Evolutionary conservation across 2,329 filamentous ascomycete genomes (phyloP), one percentile per base, ranked within the genome.

Genomic region (Colletotrichum zoysiae): DNA sequence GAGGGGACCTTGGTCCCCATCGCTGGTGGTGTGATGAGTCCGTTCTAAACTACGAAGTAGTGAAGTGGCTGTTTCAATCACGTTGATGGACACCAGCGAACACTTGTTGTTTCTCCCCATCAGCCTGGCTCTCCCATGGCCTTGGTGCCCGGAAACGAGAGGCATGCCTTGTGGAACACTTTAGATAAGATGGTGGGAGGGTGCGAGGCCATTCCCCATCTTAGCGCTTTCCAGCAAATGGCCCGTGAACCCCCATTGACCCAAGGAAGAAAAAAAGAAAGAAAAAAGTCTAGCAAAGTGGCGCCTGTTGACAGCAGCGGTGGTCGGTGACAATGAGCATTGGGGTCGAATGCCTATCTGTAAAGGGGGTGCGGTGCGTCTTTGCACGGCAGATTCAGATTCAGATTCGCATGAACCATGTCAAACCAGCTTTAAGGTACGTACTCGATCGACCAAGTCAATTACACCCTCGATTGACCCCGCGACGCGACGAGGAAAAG

Each of bases 251-350:
- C 7, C 60, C 46, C 35, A 26, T 58, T 42, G 40, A 57, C 53
- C 35, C 38, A 51, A 42, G 59, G 67, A 60, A 14, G 33, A 50
- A 42, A 46, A 42, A 46, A n/a, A 20, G 12, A 46, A 67, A 61
- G n/a, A n/a, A 44, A 44, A 30, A 30, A 30, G 30, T 30, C 40
- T 23, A 35, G 67, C 44, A 42, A 51, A 51, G 67, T 67, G 67
- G 56, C 67, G 63, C 20, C 40, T 58, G 51, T 20, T 71, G 68
- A 65, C 69, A 63, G 68, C 38, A 30, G 65, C 68, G 65, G 65
- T 65, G 68, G 51, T 71, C 69, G 68, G 69, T 71, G 65, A 23
- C 65, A 38, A 35, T 20, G 44, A 71, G 69, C 69, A 71, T 68
- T 71, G 68, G 68, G 44, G 68, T 53, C 42, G 50, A 46, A 30